These are phyloP conservation scores for Vitis hybrid DNA, from an alignment of 177 flowering plant species.

Conservation along the genomic window DNA sequence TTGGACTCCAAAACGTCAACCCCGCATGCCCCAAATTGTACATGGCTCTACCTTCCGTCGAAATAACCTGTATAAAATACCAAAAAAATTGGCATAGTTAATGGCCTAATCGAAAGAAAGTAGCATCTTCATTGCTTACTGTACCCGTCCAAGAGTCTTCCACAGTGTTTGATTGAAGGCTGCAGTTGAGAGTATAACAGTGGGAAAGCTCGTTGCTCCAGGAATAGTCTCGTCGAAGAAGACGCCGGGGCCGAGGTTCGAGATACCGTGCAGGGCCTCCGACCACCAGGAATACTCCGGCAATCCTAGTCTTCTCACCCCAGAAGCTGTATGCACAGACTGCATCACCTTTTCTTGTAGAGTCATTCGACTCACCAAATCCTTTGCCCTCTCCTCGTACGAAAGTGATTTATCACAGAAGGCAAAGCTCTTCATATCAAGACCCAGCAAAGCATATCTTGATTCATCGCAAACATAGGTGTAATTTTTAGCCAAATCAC, in stretches of 20 bases:
- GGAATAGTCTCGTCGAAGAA: slow-evolving; percentile 21
- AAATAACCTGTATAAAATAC: no score
- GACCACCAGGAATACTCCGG: slow-evolving; percentile 42
- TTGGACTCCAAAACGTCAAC: slow-evolving; percentile 1
- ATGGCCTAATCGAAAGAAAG: no score
- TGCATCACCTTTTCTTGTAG: slow-evolving; percentile 24
- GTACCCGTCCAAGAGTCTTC: slow-evolving; percentile 28
- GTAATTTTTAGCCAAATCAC: background rate
- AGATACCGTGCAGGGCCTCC: slow-evolving; percentile 39
- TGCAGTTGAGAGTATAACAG: slow-evolving; percentile 27
- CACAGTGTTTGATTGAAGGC: slow-evolving; percentile 31
- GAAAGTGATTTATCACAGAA: slow-evolving; percentile 24
- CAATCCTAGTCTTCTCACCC: slow-evolving; percentile 21
- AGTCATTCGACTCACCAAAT: slow-evolving; percentile 32
- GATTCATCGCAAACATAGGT: slow-evolving; percentile 13
- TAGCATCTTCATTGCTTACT: no score
- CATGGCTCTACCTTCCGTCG: no score
- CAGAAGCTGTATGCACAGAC: slow-evolving; percentile 18
- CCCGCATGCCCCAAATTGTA: slow-evolving; percentile 16
- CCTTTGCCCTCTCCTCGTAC: slow-evolving; percentile 21
- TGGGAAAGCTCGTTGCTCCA: slow-evolving; percentile 34
- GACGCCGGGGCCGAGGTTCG: slow-evolving; percentile 22
- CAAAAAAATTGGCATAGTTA: no score
- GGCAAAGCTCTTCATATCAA: slow-evolving; percentile 2
- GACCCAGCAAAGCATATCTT: slow-evolving; percentile 1